phyloP scores from a whole-genome alignment of 1,284 basidiomycete genomes.

The Fomitopsis betulina region DNA sequence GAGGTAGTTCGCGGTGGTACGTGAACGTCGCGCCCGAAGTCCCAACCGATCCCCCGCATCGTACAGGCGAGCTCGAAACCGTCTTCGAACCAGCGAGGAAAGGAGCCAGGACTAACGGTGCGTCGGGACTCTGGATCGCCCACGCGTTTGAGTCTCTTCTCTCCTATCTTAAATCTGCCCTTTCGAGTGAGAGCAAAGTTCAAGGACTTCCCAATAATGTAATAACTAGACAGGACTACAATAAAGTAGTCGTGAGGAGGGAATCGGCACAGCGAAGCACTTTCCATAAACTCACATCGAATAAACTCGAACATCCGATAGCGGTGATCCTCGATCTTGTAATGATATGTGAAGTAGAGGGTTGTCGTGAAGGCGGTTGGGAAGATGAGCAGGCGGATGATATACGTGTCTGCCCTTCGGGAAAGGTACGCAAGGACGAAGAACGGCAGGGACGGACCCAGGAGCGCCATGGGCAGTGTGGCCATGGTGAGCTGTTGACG shows the following conservation, averaged over 20 bases:
- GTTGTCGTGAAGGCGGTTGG: slow-evolving; percentile 47
- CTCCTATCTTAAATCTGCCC: slow-evolving; percentile 58
- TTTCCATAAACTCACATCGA: not conserved
- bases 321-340: slow-evolving; percentile 39
- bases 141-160: slow-evolving; percentile 36
- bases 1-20: slow-evolving; percentile 50
- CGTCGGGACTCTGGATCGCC: slow-evolving; percentile 12
- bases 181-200: slow-evolving; percentile 48
- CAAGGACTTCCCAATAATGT: slow-evolving; percentile 43
- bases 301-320: not conserved
- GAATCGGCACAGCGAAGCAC: no score
- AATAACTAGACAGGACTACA: not conserved
- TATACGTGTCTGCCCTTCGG: slow-evolving; percentile 57
- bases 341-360: slow-evolving; percentile 56
- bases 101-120: slow-evolving; percentile 3
- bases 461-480: not conserved
- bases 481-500: not conserved
- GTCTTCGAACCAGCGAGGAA: slow-evolving; percentile 33
- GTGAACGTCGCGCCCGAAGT: slow-evolving; percentile 52
- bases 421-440: slow-evolving; percentile 68
- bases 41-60: slow-evolving; percentile 62
- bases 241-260: not conserved
- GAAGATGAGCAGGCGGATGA: slow-evolving; percentile 54
- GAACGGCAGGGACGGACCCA: slow-evolving; percentile 39
- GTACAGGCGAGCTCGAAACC: slow-evolving; percentile 51